Base-by-base conservation (phyloP, 176 grass and related monocot genomes). In the Thalia dealbata region DNA sequence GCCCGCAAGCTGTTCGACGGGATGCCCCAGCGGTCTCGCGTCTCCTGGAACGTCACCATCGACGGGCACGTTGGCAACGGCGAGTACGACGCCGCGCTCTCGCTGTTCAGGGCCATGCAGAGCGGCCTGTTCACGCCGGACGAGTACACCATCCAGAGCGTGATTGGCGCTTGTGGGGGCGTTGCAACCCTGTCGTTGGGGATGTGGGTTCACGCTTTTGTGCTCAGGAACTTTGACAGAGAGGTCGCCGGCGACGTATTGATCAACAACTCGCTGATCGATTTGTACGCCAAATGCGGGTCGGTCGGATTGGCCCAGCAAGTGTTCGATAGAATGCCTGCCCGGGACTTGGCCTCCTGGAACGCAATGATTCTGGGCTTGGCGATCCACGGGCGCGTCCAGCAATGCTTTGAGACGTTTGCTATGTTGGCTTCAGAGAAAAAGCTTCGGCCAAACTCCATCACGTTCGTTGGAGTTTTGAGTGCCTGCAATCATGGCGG, bases 261-360 rank as follows among this genome's bases (percentile, higher is more conserved):
- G 58, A 89, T 97, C 54, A 92, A 88, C 80, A 97, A 92, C 79
- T 91, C 93, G 50, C 81, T 97, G 38, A 74, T 92, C 1, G 87
- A 92, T 72, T 41, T 92, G 0, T 97, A 91, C 52, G 79, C 87
- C 32, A 92, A 92, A 63, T 97, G 93, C 61, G 90, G 93, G 3
- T 88, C 85, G 50, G 69, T 83, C 14, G 70, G 73, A 10, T 29
- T 92, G 32, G 85, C 87, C 14, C 75, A 51, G 7, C 87, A 97
- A 72, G 81, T 97, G 81, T 91, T 97, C 82, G 83, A 91, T 25
- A 50, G 81, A 75, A 97, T 97, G 87, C 83, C 90, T 24, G 6
- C 0, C 4, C 77, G 85, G 46, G 93, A 91, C 75, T 58, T 88
- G 22, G 69, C 81, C 15, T 92, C 90, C 0, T 97, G 95, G 93